These are phyloP conservation scores for Suillus occidentalis DNA, from an alignment of 768 basidiomycete genomes.

Conservation along the genomic window DNA sequence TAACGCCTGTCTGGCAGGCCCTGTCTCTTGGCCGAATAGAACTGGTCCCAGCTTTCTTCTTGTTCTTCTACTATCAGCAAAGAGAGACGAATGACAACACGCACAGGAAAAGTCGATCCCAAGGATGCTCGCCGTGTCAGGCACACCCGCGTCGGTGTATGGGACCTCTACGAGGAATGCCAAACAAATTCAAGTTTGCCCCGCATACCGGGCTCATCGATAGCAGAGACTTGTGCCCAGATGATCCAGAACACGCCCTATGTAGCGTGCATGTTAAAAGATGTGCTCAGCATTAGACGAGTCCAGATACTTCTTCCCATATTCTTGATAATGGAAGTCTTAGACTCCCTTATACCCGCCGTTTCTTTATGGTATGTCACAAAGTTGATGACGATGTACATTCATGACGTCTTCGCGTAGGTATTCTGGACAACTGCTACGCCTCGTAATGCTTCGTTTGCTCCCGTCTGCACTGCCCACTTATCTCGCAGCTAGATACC, in stretches of 20 bases:
- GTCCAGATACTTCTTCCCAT: slow-evolving; percentile 50
- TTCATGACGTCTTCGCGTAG: slow-evolving; percentile 27
- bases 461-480: slow-evolving; percentile 10
- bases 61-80: not conserved
- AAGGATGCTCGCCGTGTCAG: slow-evolving; percentile 30
- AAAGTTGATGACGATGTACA: too few species aligned
- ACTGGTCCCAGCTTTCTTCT: not conserved
- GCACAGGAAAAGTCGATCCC: slow-evolving; percentile 36
- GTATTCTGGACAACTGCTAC: slow-evolving; percentile 67
- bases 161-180: slow-evolving; percentile 74
- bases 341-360: slow-evolving; percentile 57
- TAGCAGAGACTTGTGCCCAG: slow-evolving; percentile 46
- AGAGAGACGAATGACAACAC: slow-evolving; percentile 5
- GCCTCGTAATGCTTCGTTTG: slow-evolving; percentile 47
- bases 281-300: slow-evolving; percentile 52
- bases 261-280: slow-evolving; percentile 65
- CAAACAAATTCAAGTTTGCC: slow-evolving; percentile 32
- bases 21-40: not conserved
- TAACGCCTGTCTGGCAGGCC: too few species aligned
- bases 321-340: slow-evolving; percentile 46
- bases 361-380: slow-evolving; percentile 55
- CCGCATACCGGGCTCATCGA: slow-evolving; percentile 42
- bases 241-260: slow-evolving; percentile 53
- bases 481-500: slow-evolving; percentile 47
- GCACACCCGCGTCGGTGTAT: slow-evolving; percentile 50